Percentiles rank a stretch among this genome's conserved stretches.
These are phyloP conservation scores for Heliocybe sulcata DNA, from an alignment of 1,284 basidiomycete species.

Conservation along the genomic window DNA sequence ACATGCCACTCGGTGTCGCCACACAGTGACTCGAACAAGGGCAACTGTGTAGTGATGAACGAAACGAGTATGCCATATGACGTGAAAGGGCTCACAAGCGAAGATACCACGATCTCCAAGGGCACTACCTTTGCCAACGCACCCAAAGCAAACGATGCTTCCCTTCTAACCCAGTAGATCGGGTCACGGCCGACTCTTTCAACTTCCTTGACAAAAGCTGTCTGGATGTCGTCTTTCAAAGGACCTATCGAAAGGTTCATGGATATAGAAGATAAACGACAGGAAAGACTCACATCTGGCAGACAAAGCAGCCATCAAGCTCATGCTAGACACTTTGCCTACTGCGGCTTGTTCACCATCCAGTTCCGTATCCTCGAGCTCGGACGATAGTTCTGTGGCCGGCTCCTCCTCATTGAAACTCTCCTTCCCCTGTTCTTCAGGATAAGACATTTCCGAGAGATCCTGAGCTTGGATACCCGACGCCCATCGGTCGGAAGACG, in stretches of 20 bases:
- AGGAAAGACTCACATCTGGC: constrained; percentile 50
- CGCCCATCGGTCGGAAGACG: neutral
- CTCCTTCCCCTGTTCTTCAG: neutral
- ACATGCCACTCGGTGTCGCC: constrained; percentile 79
- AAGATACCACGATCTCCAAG: constrained; percentile 53
- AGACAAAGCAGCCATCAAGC: constrained; percentile 82
- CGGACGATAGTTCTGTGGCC: neutral
- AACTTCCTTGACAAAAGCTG: constrained; percentile 77
- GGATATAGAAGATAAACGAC: constrained; percentile 3
- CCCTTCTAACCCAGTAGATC: constrained; percentile 81
- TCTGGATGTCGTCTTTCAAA: constrained; percentile 51
- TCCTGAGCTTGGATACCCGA: neutral
- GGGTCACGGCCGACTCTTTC: constrained; percentile 73
- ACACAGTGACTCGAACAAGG: constrained; percentile 69
- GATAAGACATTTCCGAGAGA: neutral
- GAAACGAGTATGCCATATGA: neutral
- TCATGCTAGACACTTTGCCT: constrained; percentile 89
- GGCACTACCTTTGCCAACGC: constrained; percentile 83
- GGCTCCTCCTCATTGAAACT: neutral
- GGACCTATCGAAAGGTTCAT: constrained; percentile 37
- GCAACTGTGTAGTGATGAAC: constrained; percentile 43
- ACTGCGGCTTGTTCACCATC: constrained; percentile 71
- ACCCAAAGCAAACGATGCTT: constrained; percentile 86
- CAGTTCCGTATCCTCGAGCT: constrained; percentile 15
- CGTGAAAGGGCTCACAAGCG: constrained; percentile 47